Base-by-base conservation (phyloP, 768 basidiomycete genomes). In the Phlegmacium glaucopus region DNA sequence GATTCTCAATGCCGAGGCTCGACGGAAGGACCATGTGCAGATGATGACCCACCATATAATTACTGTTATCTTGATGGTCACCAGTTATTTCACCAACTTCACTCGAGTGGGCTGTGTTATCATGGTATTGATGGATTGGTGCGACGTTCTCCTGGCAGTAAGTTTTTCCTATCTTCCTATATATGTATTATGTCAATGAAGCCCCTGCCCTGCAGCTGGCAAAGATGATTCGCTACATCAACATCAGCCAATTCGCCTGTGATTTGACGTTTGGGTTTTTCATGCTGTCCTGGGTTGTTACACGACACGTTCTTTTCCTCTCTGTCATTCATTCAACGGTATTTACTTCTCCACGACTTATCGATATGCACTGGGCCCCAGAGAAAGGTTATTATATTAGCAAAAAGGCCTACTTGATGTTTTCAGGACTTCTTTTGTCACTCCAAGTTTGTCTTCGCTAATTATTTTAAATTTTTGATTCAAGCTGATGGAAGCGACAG, bases 1-100 rank as follows among this genome's bases (percentile, higher is more conserved):
- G 51, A 85, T 95, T 48, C 78, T 99, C 64, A 91, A 97, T 65
- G 85, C 94, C 22, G 96, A 99, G 65, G 92, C 85, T 32, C 79
- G 83, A 45, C 76, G 96, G 47, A 93, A 91, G 63, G 96, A 99
- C 66, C 92, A 97, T 66, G 72, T 74, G 57, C 95, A 97, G 68
- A 97, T 97, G 95, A 88, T 97, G 79, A 72, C 84, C 18, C 96
- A 99, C 71, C 96, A 99, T 63, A 62, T 95, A 56, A 87, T 98
- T 55, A 95, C 94, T 10, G 77, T 94, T 50, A 61, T 75, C 41
- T 79, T 99, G 51, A 82, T 97, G 69, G 66, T 74, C 28, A 59
- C 72, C 34, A 93, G 90, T 65, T 98, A 96, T 68, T 76, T 76
- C 50, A 80, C 76, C 62, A 87, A 94, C 67, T 86, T 84, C 62